These are phyloP conservation scores for Stachybotrys echinatus DNA, from an alignment of 2,329 filamentous ascomycete species.

Conservation along the genomic window DNA sequence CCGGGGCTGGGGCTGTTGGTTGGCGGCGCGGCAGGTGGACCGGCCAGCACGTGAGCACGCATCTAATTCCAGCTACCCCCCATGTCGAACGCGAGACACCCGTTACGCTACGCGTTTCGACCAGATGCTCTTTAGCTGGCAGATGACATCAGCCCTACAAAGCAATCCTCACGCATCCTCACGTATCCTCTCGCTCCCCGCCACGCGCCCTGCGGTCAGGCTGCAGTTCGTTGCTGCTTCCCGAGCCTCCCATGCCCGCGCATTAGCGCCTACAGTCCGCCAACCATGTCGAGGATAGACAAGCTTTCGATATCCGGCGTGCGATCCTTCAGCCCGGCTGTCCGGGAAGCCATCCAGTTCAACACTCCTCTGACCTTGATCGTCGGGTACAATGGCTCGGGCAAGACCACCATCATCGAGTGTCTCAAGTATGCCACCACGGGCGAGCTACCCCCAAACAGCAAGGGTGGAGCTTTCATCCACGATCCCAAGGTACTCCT, in stretches of 20 bases:
- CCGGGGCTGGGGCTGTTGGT: too few relatives aligned
- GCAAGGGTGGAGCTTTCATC: conserved; percentile 85
- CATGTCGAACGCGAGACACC: neutral
- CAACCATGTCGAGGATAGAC: conserved; percentile 71
- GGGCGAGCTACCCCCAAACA: conserved; percentile 88
- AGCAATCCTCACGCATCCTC: too few relatives aligned
- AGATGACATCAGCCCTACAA: neutral
- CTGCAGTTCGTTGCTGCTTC: neutral
- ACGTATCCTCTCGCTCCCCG: too few relatives aligned
- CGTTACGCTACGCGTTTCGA: neutral
- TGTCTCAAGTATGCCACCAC: conserved; percentile 98
- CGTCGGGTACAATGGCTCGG: conserved; percentile 94
- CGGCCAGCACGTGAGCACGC: neutral
- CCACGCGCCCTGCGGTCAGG: too few relatives aligned
- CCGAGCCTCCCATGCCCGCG: neutral
- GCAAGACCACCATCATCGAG: conserved; percentile 98
- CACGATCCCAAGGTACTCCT: conserved; percentile 78
- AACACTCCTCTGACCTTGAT: conserved; percentile 90
- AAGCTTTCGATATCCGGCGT: conserved; percentile 79
- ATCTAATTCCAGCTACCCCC: neutral
- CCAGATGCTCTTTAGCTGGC: neutral
- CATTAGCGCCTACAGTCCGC: conserved; percentile 1
- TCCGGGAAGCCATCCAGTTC: conserved; percentile 77
- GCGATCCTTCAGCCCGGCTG: conserved; percentile 77
- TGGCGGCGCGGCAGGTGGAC: too few relatives aligned